Conservation (phyloP, 192 early-diverging fungal species). For the Powellomyces hirtus region DNA sequence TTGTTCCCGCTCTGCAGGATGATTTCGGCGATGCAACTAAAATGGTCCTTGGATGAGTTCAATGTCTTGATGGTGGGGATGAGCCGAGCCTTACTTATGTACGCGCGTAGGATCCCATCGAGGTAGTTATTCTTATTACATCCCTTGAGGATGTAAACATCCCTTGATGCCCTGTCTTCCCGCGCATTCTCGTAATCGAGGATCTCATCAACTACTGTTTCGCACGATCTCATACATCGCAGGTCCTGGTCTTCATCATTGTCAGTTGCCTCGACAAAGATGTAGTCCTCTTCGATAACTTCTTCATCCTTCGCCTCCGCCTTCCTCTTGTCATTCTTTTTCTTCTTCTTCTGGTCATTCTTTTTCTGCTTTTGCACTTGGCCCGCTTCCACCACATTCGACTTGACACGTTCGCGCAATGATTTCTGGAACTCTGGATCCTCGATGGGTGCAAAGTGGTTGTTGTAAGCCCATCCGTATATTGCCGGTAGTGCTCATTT, state of each 20-base stretch:
- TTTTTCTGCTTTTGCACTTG: not conserved
- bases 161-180: not conserved
- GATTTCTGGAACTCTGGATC: slow-evolving; percentile 1
- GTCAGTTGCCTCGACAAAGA: not conserved
- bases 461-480: slow-evolving; percentile 9
- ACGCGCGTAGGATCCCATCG: not conserved
- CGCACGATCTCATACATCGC: not conserved
- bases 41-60: not conserved
- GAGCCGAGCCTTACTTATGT: not conserved
- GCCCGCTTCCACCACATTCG: not conserved
- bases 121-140: not conserved
- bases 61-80: not conserved
- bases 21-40: not conserved
- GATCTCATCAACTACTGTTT: not conserved
- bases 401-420: not conserved
- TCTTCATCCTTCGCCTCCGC: not conserved
- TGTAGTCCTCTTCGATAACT: not conserved
- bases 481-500: slow-evolving; percentile 1
- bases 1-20: slow-evolving; percentile 7
- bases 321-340: no score
- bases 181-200: not conserved
- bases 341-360: not conserved
- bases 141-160: not conserved
- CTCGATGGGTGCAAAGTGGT: not conserved
- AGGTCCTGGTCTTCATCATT: not conserved